A percentile compares a stretch with the other conserved stretches of the same genome.
Conservation (phyloP, 2,329 filamentous ascomycete genomes). For the Pseudogymnoascus sp. region DNA sequence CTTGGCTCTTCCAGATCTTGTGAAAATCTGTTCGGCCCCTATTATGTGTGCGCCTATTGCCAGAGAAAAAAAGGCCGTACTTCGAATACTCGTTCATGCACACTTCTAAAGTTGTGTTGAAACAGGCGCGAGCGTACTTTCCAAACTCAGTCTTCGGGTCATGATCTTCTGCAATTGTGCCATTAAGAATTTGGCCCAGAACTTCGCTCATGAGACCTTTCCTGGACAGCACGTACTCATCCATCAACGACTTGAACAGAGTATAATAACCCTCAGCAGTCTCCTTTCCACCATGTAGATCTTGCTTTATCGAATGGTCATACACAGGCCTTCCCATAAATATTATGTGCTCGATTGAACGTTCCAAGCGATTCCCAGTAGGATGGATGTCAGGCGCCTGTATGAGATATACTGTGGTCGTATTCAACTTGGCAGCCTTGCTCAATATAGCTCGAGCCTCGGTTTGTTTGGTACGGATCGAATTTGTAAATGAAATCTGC, state of each 20-base stretch:
- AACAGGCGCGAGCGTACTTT: slow-evolving; percentile 5
- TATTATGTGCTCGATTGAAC: slow-evolving; percentile 10
- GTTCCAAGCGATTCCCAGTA: slow-evolving; percentile 1
- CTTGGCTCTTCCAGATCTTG: slow-evolving; percentile 7
- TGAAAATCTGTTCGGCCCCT: background rate
- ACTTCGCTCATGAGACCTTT: slow-evolving; percentile 5
- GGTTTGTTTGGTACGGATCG: background rate
- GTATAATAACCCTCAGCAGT: background rate
- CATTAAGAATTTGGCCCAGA: slow-evolving; percentile 1
- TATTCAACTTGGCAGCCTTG: slow-evolving; percentile 9
- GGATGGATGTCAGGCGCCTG: slow-evolving; percentile 6
- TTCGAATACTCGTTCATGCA: slow-evolving; percentile 9
- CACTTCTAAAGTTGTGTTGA: slow-evolving; percentile 2
- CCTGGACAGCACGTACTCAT: slow-evolving; percentile 5
- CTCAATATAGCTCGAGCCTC: slow-evolving; percentile 5
- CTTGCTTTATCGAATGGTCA: slow-evolving; percentile 8
- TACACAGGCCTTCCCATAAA: slow-evolving; percentile 4
- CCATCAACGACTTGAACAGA: slow-evolving; percentile 3
- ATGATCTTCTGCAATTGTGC: slow-evolving; percentile 6
- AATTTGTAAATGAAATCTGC: slow-evolving; percentile 24
- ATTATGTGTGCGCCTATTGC: background rate
- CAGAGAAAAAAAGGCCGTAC: slow-evolving; percentile 2
- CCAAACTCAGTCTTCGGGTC: slow-evolving; percentile 3
- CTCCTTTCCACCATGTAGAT: background rate
- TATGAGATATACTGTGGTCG: slow-evolving; percentile 9